Base-by-base conservation (phyloP, 805 yeast genomes). In the Vanderwaltozyma yarrowii region DNA sequence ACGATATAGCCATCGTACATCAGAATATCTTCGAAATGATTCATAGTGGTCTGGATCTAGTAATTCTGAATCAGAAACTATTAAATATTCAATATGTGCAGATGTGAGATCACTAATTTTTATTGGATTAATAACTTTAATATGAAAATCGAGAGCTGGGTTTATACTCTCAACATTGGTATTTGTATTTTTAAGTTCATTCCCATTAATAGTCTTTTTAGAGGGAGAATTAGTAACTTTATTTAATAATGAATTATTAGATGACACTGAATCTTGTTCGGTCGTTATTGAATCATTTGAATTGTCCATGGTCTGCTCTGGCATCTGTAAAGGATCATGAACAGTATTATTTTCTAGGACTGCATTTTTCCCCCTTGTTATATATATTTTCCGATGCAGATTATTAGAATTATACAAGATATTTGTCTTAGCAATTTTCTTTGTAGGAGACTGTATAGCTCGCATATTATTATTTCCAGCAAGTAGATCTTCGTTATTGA, bases 1-100 rank as follows among this genome's bases (percentile, higher is more conserved):
- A 46, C 84, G 85, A 58, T 87, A 89, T 11, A 92, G 67, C 97
- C 97, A 89, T 43, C 95, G 66, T 61, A 92, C 89, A 59, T 92
- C 98, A 37, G 79, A 75, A 60, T 89, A 92, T 46, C 98, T 71
- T 55, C 98, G 70, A 5, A 85, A 73, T 0, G 88, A 96, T 11
- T 68, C 61, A 1, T 69, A 62, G 33, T 71, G 76, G 10, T 62
- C 52, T 12, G 55, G 44, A 15, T 54, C 48, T 34, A 64, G 51
- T 21, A 46, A 25, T 33, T 58, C 46, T 8, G 84, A 70, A 33
- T 61, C 70, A 13, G 94, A 75, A 25, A 71, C 73, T 17, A 92
- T 83, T 2, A 81, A 72, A 60, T 89, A 92, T 7, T 83, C 94
- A 2, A 89, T 82, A 58, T 92, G 95, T 1, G 94, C 82, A 32